Evolutionary conservation across 441 rosid species (phyloP), one percentile per base, ranked within the genome.

Genomic region (Bocquillonia castaneifolia): DNA sequence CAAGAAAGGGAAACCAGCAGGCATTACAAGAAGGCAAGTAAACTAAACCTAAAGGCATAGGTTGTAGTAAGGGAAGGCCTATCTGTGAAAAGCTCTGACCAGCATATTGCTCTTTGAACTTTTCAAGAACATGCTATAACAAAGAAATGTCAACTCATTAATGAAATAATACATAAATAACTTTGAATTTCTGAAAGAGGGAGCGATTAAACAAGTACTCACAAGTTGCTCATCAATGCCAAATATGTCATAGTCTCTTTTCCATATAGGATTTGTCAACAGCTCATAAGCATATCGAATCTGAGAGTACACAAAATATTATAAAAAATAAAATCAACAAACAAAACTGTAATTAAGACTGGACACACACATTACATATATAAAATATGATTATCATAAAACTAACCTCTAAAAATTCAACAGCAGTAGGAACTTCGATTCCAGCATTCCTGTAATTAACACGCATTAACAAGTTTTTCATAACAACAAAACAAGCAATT

Each of bases 231-330:
- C 95, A 72, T 93, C 96, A 74, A 93, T 78, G 70, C 87, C 86
- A 72, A 86, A 93, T 10, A 84, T 22, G 68, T 89, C 99, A 78
- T 88, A 93, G 72, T 91, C 88, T 70, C 96, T 84, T 86, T 88
- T 93, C 96, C 93, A 88, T 32, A 82, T 59, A 53, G 81, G 83
- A 85, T 91, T 84, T 13, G 76, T 82, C 77, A 93, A 80, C 67
- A 93, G 69, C 81, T 93, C 99, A 68, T 85, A 91, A 25, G 96
- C 93, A 81, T 91, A 91, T 59, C 67, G 93, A 45, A 84, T 80
- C 99, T 93, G 89, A 79, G 79, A 45, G 1, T 22, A 22, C 14
- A 64, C 10, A 22, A 67, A 48, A 29, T 32, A 45, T 34, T 60
- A 45, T 34, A 78, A 62, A 40, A 29, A 31, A 56, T 37, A 29